Conservation (phyloP, 371 early-diverging fungal species). For the Cokeromyces recurvatus region DNA sequence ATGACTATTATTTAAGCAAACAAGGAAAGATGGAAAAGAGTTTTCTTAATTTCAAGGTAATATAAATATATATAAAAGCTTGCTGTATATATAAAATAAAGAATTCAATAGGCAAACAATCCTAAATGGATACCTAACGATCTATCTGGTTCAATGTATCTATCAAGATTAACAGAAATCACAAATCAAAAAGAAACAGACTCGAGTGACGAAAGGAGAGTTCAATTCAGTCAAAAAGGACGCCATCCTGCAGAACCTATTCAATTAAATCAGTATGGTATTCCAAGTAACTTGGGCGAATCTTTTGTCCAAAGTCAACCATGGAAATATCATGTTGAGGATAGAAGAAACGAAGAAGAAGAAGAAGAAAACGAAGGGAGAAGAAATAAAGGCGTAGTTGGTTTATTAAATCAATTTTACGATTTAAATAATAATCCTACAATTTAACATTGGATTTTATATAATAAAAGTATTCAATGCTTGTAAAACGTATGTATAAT, state of each 20-base stretch:
- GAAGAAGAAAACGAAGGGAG: conserved; percentile 29
- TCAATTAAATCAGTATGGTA: conserved; percentile 23
- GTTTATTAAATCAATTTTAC: conserved; percentile 58
- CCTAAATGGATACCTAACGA: conserved; percentile 80
- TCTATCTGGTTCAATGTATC: conserved; percentile 67
- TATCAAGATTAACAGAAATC: conserved; percentile 43
- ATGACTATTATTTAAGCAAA: conserved; percentile 67
- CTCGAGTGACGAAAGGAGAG: too few relatives aligned
- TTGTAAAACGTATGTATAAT: too few relatives aligned
- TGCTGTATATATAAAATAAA: background rate
- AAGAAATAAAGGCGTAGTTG: conserved; percentile 38
- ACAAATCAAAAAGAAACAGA: conserved; percentile 23
- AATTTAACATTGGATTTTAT: too few relatives aligned
- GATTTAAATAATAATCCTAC: conserved; percentile 49
- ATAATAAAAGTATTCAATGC: too few relatives aligned
- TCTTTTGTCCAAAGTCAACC: conserved; percentile 22
- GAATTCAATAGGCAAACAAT: conserved; percentile 53
- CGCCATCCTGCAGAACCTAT: too few relatives aligned
- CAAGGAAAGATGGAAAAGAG: conserved; percentile 97
- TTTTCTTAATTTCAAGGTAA: conserved; percentile 92
- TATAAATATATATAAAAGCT: conserved; percentile 40
- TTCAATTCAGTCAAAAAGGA: too few relatives aligned
- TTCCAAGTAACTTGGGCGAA: conserved; percentile 33
- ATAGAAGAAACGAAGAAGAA: conserved; percentile 12
- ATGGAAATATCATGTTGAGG: too few relatives aligned